Conservation (phyloP, 345 rosid genomes). For the Cardiospermum halicacabum region DNA sequence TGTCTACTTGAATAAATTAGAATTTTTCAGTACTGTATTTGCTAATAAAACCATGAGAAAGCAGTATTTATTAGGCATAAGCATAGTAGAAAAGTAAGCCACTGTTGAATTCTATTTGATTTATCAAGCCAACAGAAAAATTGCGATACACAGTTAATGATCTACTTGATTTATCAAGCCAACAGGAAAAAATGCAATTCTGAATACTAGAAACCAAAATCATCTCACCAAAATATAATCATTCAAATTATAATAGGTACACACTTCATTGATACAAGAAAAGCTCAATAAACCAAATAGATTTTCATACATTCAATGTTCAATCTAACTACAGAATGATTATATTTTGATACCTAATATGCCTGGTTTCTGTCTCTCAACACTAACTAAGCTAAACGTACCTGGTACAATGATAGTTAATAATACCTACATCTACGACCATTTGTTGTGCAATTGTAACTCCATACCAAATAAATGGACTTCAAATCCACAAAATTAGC, state of each 20-base stretch:
- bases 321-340: neutral
- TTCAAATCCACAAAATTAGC: neutral
- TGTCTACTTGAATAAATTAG: neutral
- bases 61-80: too few species aligned
- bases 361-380: neutral
- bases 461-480: neutral
- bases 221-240: too few species aligned
- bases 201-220: too few species aligned
- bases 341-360: neutral
- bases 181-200: too few species aligned
- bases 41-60: neutral
- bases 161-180: too few species aligned
- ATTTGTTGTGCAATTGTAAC: neutral
- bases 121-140: too few species aligned
- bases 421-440: neutral
- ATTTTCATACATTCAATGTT: too few species aligned
- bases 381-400: neutral
- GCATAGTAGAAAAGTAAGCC: too few species aligned
- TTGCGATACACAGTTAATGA: too few species aligned
- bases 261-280: neutral
- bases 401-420: neutral
- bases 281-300: neutral
- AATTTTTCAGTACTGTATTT: neutral
- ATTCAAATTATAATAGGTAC: too few species aligned
- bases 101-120: too few species aligned